These are phyloP conservation scores for Ophiosphaerella herpotricha DNA, from an alignment of 2,329 filamentous ascomycete genomes.

Conservation along the genomic window DNA sequence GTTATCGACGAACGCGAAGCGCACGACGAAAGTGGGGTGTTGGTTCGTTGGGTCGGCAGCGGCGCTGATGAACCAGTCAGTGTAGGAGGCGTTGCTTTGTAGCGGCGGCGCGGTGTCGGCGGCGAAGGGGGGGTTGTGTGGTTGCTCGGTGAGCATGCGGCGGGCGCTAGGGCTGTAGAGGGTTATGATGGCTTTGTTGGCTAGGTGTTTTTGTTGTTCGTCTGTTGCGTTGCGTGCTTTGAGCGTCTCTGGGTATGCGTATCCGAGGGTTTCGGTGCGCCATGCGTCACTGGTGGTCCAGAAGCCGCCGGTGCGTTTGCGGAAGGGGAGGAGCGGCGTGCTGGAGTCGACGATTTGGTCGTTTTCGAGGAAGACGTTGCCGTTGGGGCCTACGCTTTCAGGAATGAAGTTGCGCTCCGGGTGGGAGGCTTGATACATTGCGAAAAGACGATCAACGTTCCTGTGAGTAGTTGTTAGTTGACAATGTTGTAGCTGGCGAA, in stretches of 20 bases:
- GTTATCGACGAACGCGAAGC: slow-evolving; percentile 24
- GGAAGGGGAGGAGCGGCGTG: slow-evolving; percentile 48
- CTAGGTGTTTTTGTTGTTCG: slow-evolving; percentile 8
- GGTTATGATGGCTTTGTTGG: slow-evolving; percentile 21
- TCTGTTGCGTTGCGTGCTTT: slow-evolving; percentile 30
- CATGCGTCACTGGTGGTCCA: slow-evolving; percentile 36
- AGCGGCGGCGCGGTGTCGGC: not conserved
- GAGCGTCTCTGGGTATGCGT: slow-evolving; percentile 40
- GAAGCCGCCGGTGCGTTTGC: slow-evolving; percentile 25
- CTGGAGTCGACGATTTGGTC: slow-evolving; percentile 52
- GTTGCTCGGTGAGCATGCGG: slow-evolving; percentile 1
- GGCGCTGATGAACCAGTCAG: slow-evolving; percentile 32
- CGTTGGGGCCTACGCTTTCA: slow-evolving; percentile 21
- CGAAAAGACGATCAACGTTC: slow-evolving; percentile 57
- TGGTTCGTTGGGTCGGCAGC: slow-evolving; percentile 9
- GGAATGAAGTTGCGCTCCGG: slow-evolving; percentile 68
- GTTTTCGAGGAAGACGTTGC: slow-evolving; percentile 48
- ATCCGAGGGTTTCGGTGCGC: slow-evolving; percentile 33
- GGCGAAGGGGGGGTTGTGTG: not conserved
- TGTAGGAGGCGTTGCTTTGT: slow-evolving; percentile 12
- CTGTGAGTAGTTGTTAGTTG: slow-evolving; percentile 4
- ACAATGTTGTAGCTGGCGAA: not conserved
- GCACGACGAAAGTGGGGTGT: slow-evolving; percentile 26
- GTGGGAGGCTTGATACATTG: slow-evolving; percentile 76
- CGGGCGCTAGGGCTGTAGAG: slow-evolving; percentile 28